Percentiles rank a stretch among this genome's conserved stretches.
Evolutionary conservation across 2,329 filamentous ascomycete genomes (phyloP).

Genomic region (Nemania bipapillata): DNA sequence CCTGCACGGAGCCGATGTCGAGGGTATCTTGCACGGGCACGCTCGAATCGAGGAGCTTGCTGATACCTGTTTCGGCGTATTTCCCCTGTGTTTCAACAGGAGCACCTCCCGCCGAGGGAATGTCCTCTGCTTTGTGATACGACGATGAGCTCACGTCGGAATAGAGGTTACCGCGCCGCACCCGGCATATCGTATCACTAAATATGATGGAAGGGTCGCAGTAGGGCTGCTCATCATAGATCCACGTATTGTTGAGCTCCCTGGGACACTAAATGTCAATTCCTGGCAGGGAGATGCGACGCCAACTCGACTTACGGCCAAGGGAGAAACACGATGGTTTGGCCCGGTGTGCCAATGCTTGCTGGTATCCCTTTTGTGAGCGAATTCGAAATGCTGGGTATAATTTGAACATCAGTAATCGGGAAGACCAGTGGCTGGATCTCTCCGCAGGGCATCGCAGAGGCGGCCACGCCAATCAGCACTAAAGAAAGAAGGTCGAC

Average conservation of each 20-base stretch:
- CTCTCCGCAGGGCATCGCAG: slow-evolving; percentile 30
- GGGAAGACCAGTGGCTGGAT: slow-evolving; percentile 29
- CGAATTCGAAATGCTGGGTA: slow-evolving; percentile 27
- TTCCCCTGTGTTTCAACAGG: slow-evolving; percentile 19
- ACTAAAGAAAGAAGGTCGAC: neutral
- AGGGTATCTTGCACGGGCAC: slow-evolving; percentile 13
- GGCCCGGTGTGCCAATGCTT: slow-evolving; percentile 29
- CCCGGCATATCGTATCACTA: slow-evolving; percentile 47
- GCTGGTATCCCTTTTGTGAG: slow-evolving; percentile 35
- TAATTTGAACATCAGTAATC: slow-evolving; percentile 35
- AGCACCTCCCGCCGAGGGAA: slow-evolving; percentile 31
- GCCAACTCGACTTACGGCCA: slow-evolving; percentile 30
- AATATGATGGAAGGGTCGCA: slow-evolving; percentile 48
- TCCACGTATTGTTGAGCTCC: slow-evolving; percentile 53
- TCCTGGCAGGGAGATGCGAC: neutral
- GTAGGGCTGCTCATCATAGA: slow-evolving; percentile 48
- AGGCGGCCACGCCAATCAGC: neutral
- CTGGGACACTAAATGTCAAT: slow-evolving; percentile 36
- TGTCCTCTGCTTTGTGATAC: slow-evolving; percentile 29
- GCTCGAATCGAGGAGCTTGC: slow-evolving; percentile 26
- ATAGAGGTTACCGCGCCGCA: slow-evolving; percentile 33
- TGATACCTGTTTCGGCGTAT: slow-evolving; percentile 16
- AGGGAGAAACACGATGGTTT: slow-evolving; percentile 34
- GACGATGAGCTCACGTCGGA: slow-evolving; percentile 23
- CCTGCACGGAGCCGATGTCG: neutral